Conservation (phyloP, 2,329 filamentous ascomycete species). For the Achaetomium macrosporum region DNA sequence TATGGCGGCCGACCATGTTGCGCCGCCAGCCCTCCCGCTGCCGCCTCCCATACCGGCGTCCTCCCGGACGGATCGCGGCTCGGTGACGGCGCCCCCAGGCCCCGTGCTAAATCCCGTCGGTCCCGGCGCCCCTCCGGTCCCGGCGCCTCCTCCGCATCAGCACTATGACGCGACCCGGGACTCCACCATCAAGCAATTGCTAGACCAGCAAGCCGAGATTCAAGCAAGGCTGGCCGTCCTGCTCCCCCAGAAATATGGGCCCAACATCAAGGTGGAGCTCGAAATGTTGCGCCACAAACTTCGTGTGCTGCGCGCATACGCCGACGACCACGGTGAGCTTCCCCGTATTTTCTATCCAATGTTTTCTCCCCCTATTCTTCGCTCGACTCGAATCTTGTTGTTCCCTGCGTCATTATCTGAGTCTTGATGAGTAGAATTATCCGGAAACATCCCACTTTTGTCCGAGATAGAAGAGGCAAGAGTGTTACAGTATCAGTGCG, state of each 20-base stretch:
- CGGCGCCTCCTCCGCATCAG: conserved; percentile 13
- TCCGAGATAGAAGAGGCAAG: conserved; percentile 54
- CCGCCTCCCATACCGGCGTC: conserved; percentile 12
- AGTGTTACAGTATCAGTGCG: conserved; percentile 51
- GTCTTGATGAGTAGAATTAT: conserved; percentile 31
- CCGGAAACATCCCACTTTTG: conserved; percentile 38
- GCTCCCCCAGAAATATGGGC: conserved; percentile 42
- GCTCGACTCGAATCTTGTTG: conserved; percentile 4
- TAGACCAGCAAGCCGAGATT: conserved; percentile 49
- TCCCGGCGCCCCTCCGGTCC: conserved; percentile 12
- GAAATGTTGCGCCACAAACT: conserved; percentile 52
- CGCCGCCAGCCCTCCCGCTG: conserved; percentile 18
- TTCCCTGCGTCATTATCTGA: conserved; percentile 17
- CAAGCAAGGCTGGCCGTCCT: conserved; percentile 45
- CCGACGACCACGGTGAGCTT: conserved; percentile 45
- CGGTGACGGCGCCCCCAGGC: conserved; percentile 15
- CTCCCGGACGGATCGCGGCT: conserved; percentile 20
- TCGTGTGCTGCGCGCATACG: conserved; percentile 43
- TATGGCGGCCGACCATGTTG: conserved; percentile 24
- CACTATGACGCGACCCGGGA: conserved; percentile 37
- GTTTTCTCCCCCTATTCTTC: background rate
- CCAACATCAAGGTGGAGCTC: conserved; percentile 45
- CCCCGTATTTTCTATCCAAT: conserved; percentile 4
- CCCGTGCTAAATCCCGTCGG: conserved; percentile 15
- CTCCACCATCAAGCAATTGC: conserved; percentile 40